phyloP scores from a whole-genome alignment of 805 yeast species.

The Candida sanyiensis region DNA sequence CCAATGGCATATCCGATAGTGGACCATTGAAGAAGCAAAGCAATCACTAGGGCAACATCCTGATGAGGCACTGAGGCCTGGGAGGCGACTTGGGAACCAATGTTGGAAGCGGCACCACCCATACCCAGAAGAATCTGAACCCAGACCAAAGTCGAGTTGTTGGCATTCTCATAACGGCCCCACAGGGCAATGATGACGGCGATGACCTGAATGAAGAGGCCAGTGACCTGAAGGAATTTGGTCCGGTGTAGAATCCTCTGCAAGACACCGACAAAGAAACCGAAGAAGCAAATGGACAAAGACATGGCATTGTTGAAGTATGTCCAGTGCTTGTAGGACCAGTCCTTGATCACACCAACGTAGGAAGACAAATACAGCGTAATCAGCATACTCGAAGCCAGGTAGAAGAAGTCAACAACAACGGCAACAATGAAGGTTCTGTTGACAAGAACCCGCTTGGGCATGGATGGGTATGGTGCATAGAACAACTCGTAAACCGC shows the following conservation, averaged over 20 bases:
- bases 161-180: slow-evolving; percentile 17
- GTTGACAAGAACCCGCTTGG: slow-evolving; percentile 32
- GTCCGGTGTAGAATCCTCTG: slow-evolving; percentile 31
- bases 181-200: slow-evolving; percentile 27
- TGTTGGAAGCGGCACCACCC: slow-evolving; percentile 33
- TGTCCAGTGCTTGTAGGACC: slow-evolving; percentile 29
- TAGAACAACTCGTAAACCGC: slow-evolving; percentile 31
- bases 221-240: slow-evolving; percentile 29
- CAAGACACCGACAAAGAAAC: slow-evolving; percentile 29
- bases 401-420: slow-evolving; percentile 27
- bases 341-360: slow-evolving; percentile 27
- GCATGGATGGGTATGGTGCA: slow-evolving; percentile 35
- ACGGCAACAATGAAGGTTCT: slow-evolving; percentile 33
- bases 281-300: slow-evolving; percentile 33
- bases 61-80: slow-evolving; percentile 37
- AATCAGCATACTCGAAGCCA: slow-evolving; percentile 15
- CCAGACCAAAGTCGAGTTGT: slow-evolving; percentile 21
- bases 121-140: slow-evolving; percentile 30
- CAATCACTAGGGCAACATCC: slow-evolving; percentile 33
- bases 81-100: slow-evolving; percentile 31
- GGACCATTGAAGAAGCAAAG: slow-evolving; percentile 29
- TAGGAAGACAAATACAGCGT: slow-evolving; percentile 30
- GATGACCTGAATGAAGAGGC: slow-evolving; percentile 28
- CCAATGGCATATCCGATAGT: slow-evolving; percentile 35
- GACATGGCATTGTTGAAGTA: slow-evolving; percentile 31